Conservation (phyloP, 441 rosid species). For the Theobroma grandiflorum region DNA sequence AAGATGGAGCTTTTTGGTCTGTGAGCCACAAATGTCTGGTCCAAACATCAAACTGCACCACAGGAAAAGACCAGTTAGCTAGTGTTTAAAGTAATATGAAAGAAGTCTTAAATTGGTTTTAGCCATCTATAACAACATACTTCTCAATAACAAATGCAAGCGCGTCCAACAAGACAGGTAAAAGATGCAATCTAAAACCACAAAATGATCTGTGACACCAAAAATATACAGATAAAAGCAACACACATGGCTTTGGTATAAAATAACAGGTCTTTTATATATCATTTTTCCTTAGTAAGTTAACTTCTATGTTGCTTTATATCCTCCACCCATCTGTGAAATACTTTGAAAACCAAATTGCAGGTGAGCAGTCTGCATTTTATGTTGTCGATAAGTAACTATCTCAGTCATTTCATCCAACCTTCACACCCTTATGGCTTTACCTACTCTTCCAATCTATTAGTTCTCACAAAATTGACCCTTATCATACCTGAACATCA, state of each 20-base stretch:
- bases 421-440: too few relatives aligned
- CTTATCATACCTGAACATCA: too few relatives aligned
- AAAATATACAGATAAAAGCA: not conserved
- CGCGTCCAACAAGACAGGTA: not conserved
- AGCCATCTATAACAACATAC: not conserved
- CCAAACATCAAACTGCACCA: slow-evolving; percentile 93
- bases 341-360: slow-evolving; percentile 1
- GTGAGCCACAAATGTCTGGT: slow-evolving; percentile 94
- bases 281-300: not conserved
- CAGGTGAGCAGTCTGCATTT: not conserved
- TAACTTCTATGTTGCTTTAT: not conserved
- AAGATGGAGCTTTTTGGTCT: slow-evolving; percentile 88
- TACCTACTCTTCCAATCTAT: too few relatives aligned
- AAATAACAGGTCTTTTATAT: not conserved
- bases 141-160: not conserved
- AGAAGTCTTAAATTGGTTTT: not conserved
- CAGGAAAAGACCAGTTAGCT: slow-evolving; percentile 23
- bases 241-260: not conserved
- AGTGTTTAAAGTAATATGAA: not conserved
- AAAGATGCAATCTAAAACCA: slow-evolving; percentile 6
- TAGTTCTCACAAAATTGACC: too few relatives aligned
- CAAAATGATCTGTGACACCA: not conserved
- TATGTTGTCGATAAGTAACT: not conserved
- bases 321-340: not conserved
- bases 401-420: not conserved